Base-by-base conservation (phyloP, 202 grass and related monocot genomes). In the Thinopyrum obtusiflorum region DNA sequence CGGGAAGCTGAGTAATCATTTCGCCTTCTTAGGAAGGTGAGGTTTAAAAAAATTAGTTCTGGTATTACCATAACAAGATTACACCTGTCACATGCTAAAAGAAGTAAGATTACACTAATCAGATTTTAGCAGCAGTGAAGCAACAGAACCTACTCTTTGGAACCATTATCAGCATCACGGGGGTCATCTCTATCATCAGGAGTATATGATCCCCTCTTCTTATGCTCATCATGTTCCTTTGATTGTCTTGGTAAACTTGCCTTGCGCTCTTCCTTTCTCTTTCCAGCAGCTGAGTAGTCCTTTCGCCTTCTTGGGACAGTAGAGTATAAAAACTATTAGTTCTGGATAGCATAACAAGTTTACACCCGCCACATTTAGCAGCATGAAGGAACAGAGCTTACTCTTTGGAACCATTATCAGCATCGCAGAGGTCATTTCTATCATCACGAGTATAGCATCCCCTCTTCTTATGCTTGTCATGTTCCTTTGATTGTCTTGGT, bases 361-460 rank as follows among this genome's bases (percentile, higher is more conserved):
- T 72, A 25, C 21, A 72, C 11, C 53, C 11, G 68, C 23, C 74
- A 77, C 53, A 78, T 37, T 36, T 78, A n/a, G 39, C 27, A 73
- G 25, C 70, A 74, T 28, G 9, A 26, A 77, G 15, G 14, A 49
- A 51, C n/a, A 37, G 5, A 73, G 79, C 86, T 84, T 88, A 88
- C 86, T 65, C 55, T 65, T 80, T 82, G 71, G 78, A 77, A 88
- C 75, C 66, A 40, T 73, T 88, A 35, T 79, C 66, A 14, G 40
- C 59, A 84, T 68, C 75, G 11, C 59, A 66, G 13, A 76, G 81
- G 29, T 80, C 81, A 59, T 40, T 61, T 31, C 3, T 93, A 4
- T 63, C 33, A 25, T 62, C 76, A 25, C 7, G 57, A 78, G 57
- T 25, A 78, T 24, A 78, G 14, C 21, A 88, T 60, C 86, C 80